Base-by-base conservation (phyloP, 768 basidiomycete species). In the Pulveroboletus frians region DNA sequence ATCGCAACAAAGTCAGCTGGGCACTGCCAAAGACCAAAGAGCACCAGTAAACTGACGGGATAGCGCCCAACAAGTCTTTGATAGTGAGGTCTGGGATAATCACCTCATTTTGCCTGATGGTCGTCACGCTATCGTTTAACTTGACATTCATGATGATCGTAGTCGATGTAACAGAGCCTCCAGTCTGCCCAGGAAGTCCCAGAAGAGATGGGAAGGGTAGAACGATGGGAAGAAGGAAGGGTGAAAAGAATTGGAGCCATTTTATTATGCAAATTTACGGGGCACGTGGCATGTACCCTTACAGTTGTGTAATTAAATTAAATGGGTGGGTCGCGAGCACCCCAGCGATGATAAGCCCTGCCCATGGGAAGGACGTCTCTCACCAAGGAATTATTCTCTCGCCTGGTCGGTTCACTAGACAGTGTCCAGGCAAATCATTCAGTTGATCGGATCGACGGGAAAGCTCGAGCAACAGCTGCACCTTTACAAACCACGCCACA, bases 21-120 rank as follows among this genome's bases (percentile, higher is more conserved):
- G n/a, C 21, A 17, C 3, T 18, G 13, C 18, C 27, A 40, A 58
- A 20, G 49, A 40, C 32, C 9, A 10, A 35, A 6, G 31, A n/a
- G 54, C 37, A 48, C 36, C 17, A 6, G 17, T 47, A 34, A 53
- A 76, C 85, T 54, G 61, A 89, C 81, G 93, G 93, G 63, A 96
- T 93, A 15, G 77, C 81, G 39, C 78, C 78, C 44, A 94, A 76
- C 58, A 95, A 65, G 60, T 96, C 88, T 73, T 94, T 96, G 68
- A 94, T 78, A 34, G 88, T 77, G 53, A 92, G 78, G 73, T 92
- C 85, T 18, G 92, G 92, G 54, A 95, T 87, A 23, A 77, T 61
- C 51, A 80, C 78, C 41, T 77, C 73, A 37, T 71, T 76, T 70
- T 88, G 87, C 52, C 83, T 74, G 41, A 76, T 61, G 47, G 63